Evolutionary conservation across 2,329 filamentous ascomycete species (phyloP), one percentile per base, ranked within the genome.

Genomic region (Calonectria honghensis): DNA sequence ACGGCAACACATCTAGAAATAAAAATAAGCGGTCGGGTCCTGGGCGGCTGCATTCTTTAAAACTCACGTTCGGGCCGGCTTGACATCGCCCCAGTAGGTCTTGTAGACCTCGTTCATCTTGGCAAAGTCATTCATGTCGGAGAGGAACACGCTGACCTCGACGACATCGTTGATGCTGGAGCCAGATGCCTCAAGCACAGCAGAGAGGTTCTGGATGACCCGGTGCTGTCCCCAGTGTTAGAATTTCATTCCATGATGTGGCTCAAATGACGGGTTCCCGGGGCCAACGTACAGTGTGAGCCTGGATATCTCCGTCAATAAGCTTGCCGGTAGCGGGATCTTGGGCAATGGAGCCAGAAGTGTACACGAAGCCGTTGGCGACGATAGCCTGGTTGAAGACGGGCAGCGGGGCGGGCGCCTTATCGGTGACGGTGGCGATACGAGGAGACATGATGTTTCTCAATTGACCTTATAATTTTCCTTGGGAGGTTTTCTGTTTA

Each of bases 101-200:
- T 90, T 90, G 79, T 95, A 95, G 32, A 93, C 90, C 78, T 89
- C 89, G 83, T 95, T 95, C 92, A 95, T 94, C 83, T 93, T 91
- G 39, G 87, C 90, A 81, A 95, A 95, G 82, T 94, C 88, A 70
- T 89, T 90, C 93, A 95, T 95, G 78, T 93, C 90, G 57, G 91
- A 90, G 61, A 95, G 87, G 86, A 94, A 95, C 77, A 95, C 91
- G 77, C 90, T 91, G 68, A 94, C 91, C 85, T 95, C 94, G 77
- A 95, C 91, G 16, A 94, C 91, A 78, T 91, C 91, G 61, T 88
- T 85, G 24, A 95, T 87, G 63, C 87, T 88, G 27, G 90, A 93
- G 1, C 93, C 93, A 2, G 93, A 93, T 59, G 91, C 93, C 61
- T 92, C 90, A 3, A 96, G 88, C 66, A 95, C 93, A 6, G 92